A percentile compares a stretch with the other conserved stretches of the same genome.
phyloP scores from a whole-genome alignment of 2,329 filamentous ascomycete genomes.

The Ilyonectria mors-panacis region DNA sequence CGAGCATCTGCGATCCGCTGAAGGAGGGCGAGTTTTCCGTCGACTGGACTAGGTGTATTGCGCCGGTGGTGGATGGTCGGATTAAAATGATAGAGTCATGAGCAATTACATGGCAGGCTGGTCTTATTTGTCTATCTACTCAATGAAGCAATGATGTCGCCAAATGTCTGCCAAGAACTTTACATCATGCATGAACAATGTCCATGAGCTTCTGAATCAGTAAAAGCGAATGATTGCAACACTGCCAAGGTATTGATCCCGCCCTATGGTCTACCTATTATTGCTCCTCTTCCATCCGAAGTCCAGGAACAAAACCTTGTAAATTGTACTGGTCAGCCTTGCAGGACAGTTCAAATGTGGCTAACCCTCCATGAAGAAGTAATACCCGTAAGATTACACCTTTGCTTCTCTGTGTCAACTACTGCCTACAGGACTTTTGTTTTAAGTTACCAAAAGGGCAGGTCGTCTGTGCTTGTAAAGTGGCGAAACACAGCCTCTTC shows the following conservation, averaged over 20 bases:
- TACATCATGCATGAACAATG: neutral
- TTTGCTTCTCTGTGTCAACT: neutral
- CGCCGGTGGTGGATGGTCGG: constrained; percentile 82
- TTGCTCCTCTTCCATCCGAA: neutral
- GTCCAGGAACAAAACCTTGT: neutral
- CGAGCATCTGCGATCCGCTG: constrained; percentile 67
- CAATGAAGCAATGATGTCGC: neutral
- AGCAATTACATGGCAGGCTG: too few relatives aligned
- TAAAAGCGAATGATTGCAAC: neutral
- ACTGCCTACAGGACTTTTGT: neutral
- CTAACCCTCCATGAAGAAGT: neutral
- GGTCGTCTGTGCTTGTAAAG: neutral
- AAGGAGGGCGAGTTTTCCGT: constrained; percentile 73
- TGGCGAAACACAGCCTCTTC: neutral
- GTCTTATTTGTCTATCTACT: neutral
- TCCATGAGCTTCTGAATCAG: neutral
- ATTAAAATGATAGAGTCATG: constrained; percentile 67
- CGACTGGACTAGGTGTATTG: constrained; percentile 86
- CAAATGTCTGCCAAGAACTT: neutral
- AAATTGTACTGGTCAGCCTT: neutral
- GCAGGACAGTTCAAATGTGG: neutral
- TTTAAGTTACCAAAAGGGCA: neutral
- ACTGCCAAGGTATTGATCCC: neutral
- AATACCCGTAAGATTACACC: neutral
- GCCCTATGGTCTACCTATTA: neutral